phyloP scores from a whole-genome alignment of 805 yeast genomes.

The Schwanniomyces occidentalis region DNA sequence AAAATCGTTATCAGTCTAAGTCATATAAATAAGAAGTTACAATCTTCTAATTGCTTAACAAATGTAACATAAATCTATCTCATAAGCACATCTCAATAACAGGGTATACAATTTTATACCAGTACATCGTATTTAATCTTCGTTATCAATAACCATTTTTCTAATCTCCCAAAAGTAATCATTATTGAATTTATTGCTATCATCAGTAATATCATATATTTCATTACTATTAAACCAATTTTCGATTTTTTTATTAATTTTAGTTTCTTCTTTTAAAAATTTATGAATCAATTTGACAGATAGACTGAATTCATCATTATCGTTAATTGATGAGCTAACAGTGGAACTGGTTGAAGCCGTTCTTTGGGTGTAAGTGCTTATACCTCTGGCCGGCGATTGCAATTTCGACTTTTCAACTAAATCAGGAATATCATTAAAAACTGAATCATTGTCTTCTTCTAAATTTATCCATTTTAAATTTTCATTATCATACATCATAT shows the following conservation, averaged over 20 bases:
- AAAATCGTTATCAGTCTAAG: too few relatives aligned
- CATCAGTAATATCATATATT: constrained; percentile 18
- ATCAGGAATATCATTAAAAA: constrained; percentile 54
- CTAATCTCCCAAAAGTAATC: constrained; percentile 45
- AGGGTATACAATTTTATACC: too few relatives aligned
- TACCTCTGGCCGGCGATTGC: constrained; percentile 22
- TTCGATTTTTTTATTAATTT: constrained; percentile 31
- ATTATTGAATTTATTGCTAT: constrained; percentile 13
- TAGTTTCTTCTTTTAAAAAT: constrained; percentile 37
- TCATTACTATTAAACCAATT: constrained; percentile 40
- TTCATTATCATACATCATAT: constrained; percentile 62
- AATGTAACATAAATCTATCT: too few relatives aligned
- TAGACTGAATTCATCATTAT: constrained; percentile 18
- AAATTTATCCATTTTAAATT: constrained; percentile 60
- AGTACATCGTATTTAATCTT: constrained; percentile 7
- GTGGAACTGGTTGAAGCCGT: constrained; percentile 31
- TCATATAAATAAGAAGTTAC: too few relatives aligned
- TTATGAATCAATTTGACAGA: constrained; percentile 27
- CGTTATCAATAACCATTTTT: constrained; percentile 41
- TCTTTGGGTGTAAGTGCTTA: constrained; percentile 38
- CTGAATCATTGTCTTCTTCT: constrained; percentile 37
- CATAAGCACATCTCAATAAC: too few relatives aligned
- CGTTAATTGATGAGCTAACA: constrained; percentile 13
- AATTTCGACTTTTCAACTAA: constrained; percentile 14
- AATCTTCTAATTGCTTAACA: too few relatives aligned